Percentiles rank a stretch among this genome's conserved stretches.
These are phyloP conservation scores for Aspergillus costaricaensis DNA, from an alignment of 2,329 filamentous ascomycete genomes.

Conservation along the genomic window DNA sequence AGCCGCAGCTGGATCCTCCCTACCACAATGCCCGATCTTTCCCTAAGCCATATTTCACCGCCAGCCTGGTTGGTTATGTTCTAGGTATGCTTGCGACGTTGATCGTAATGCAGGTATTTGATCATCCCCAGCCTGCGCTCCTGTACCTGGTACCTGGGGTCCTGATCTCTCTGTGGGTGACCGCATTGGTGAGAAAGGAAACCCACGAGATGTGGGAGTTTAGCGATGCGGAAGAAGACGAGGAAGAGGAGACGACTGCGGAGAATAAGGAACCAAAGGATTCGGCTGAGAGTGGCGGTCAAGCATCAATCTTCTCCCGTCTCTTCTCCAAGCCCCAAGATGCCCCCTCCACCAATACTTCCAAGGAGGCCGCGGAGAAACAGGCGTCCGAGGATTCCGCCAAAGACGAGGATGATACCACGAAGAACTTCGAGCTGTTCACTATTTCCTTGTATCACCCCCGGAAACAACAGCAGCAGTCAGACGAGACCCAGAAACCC, in stretches of 20 bases:
- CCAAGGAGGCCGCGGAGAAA: conserved; percentile 1
- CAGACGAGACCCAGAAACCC: neutral
- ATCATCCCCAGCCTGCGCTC: conserved; percentile 84
- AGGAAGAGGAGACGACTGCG: conserved; percentile 19
- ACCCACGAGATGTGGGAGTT: conserved; percentile 76
- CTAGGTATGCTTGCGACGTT: conserved; percentile 76
- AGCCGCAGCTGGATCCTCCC: conserved; percentile 35
- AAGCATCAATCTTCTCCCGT: conserved; percentile 29
- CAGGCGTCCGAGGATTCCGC: conserved; percentile 8
- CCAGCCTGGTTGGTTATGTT: conserved; percentile 74
- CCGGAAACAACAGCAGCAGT: conserved; percentile 19
- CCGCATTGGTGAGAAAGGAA: conserved; percentile 71
- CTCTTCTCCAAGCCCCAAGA: conserved; percentile 28
- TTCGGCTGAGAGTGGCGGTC: conserved; percentile 23
- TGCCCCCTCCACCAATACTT: neutral
- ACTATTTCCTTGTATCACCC: conserved; percentile 38
- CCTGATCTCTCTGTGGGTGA: conserved; percentile 71
- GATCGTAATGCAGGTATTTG: conserved; percentile 72
- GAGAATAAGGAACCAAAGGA: conserved; percentile 39
- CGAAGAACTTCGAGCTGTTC: conserved; percentile 29
- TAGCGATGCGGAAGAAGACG: conserved; percentile 62
- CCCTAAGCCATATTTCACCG: conserved; percentile 81
- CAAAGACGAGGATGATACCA: conserved; percentile 8
- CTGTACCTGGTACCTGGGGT: conserved; percentile 91
- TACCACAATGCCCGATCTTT: conserved; percentile 57